Conservation (phyloP, 805 yeast species). For the Kodamaea kakaduensis region DNA sequence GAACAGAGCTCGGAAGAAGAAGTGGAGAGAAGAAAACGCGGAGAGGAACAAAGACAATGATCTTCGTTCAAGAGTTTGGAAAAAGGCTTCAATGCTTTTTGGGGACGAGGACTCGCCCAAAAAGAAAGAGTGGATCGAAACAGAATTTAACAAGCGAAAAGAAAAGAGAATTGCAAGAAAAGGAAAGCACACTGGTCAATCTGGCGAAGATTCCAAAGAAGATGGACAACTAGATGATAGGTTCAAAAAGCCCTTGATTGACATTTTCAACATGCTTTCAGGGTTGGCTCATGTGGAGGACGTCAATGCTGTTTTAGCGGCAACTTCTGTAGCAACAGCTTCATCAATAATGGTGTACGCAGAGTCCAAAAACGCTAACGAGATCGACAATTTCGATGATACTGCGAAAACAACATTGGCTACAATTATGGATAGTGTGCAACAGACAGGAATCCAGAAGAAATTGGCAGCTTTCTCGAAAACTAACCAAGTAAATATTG, state of each 20-base stretch:
- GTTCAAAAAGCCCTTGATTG: constrained; percentile 26
- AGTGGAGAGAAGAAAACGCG: constrained; percentile 78
- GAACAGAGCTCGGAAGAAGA: constrained; percentile 73
- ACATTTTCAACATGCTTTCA: constrained; percentile 33
- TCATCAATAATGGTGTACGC: constrained; percentile 38
- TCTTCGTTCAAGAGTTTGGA: constrained; percentile 69
- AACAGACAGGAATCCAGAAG: constrained; percentile 20
- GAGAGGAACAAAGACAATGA: constrained; percentile 87
- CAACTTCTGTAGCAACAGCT: constrained; percentile 35
- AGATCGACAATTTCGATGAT: constrained; percentile 20
- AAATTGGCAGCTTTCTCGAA: constrained; percentile 21
- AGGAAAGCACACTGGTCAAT: constrained; percentile 12
- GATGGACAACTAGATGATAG: constrained; percentile 20
- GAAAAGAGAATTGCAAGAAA: constrained; percentile 44
- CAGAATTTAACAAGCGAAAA: constrained; percentile 65
- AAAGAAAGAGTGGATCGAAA: constrained; percentile 65
- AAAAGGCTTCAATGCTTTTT: constrained; percentile 64
- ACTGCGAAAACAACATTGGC: constrained; percentile 22
- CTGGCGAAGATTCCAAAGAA: constrained; percentile 15
- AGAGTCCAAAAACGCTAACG: constrained; percentile 18
- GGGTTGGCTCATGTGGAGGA: constrained; percentile 31
- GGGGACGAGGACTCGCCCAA: constrained; percentile 56
- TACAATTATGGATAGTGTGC: constrained; percentile 21
- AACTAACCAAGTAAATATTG: too few relatives aligned
- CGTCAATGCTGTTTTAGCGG: constrained; percentile 28